These are phyloP conservation scores for Anthracocystis panici-leucophaei DNA, from an alignment of 1,284 basidiomycete species.

Conservation along the genomic window DNA sequence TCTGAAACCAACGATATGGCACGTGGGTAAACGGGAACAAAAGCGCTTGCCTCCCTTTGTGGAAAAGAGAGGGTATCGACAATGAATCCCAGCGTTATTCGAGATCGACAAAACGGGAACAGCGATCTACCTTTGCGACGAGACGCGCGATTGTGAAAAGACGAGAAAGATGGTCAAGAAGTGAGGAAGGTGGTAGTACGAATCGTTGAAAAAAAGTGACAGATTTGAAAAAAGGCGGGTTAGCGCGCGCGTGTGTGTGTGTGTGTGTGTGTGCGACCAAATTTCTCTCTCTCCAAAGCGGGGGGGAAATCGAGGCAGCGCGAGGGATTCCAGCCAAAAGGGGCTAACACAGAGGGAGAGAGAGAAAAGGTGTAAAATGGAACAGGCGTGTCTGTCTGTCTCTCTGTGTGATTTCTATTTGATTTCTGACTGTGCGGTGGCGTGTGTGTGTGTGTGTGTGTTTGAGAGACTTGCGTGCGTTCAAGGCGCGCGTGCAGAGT, in stretches of 20 bases:
- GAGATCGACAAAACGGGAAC: too few relatives aligned
- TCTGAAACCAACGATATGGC: too few relatives aligned
- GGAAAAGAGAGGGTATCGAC: too few relatives aligned
- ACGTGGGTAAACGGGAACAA: too few relatives aligned
- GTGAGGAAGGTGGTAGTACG: not conserved
- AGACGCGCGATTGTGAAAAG: not conserved
- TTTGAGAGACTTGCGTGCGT: constrained; percentile 1
- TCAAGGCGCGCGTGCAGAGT: not conserved
- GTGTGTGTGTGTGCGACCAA: constrained; percentile 8
- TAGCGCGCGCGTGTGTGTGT: constrained; percentile 8
- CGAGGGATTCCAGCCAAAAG: not conserved
- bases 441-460: constrained; percentile 1
- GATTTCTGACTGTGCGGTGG: not conserved
- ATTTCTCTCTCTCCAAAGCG: not conserved
- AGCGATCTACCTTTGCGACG: too few relatives aligned
- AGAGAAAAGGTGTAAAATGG: not conserved
- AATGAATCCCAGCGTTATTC: too few relatives aligned
- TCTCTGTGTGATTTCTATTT: constrained; percentile 1
- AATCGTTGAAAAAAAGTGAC: constrained; percentile 5
- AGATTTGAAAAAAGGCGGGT: constrained; percentile 13
- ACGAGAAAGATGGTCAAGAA: not conserved
- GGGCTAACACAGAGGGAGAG: not conserved
- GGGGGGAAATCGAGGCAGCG: not conserved
- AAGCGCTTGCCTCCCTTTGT: too few relatives aligned
- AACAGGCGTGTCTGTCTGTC: constrained; percentile 4